A percentile compares a stretch with the other conserved stretches of the same genome.
phyloP scores from a whole-genome alignment of 352 stramenopile genomes.

The Saprolegnia parasitica region DNA sequence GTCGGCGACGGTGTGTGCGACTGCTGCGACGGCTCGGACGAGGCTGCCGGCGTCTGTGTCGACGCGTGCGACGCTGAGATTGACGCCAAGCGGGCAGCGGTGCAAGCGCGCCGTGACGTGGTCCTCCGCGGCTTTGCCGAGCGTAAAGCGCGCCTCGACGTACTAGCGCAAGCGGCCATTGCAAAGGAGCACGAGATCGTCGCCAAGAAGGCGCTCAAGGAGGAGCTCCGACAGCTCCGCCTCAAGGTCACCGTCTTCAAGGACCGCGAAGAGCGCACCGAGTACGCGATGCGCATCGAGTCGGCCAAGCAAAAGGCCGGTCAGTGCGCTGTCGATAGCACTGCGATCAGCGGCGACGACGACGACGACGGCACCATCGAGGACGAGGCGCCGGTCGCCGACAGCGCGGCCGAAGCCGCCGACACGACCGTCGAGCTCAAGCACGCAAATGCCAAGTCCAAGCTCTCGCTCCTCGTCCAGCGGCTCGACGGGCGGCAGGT shows the following conservation, averaged over 20 bases:
- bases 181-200: constrained; percentile 34
- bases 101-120: constrained; percentile 37
- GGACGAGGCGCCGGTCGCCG: not conserved
- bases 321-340: constrained; percentile 1
- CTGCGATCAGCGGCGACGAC: not conserved
- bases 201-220: constrained; percentile 37
- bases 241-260: constrained; percentile 54
- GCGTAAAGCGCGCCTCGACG: constrained; percentile 38
- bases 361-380: not conserved
- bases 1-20: constrained; percentile 95
- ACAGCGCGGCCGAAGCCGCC: not conserved
- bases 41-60: constrained; percentile 42
- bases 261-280: constrained; percentile 32
- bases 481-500: constrained; percentile 16
- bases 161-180: constrained; percentile 34
- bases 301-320: constrained; percentile 18
- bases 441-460: not conserved
- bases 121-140: constrained; percentile 46
- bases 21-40: constrained; percentile 96
- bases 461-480: constrained; percentile 11
- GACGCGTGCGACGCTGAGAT: constrained; percentile 45
- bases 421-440: not conserved
- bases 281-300: constrained; percentile 23
- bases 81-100: constrained; percentile 35
- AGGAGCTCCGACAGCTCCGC: constrained; percentile 41